phyloP scores from a whole-genome alignment of 108 stramenopile species.

The Pseudonitzschia multiseries region DNA sequence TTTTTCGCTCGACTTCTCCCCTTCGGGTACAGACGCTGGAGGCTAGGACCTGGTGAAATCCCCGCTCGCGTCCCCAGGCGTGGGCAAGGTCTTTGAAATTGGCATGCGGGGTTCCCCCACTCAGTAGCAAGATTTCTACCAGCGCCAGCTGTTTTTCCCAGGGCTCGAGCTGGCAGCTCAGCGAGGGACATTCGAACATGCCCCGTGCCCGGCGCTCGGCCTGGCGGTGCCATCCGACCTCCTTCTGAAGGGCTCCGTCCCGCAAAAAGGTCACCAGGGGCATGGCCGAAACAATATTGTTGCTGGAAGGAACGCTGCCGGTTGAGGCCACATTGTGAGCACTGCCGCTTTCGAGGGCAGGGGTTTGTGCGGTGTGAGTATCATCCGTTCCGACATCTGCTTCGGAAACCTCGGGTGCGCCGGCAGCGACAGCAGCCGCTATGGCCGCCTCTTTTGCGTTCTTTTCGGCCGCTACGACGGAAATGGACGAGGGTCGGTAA shows the following conservation, averaged over 20 bases:
- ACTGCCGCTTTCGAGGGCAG: not conserved
- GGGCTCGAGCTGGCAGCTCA: slow-evolving; percentile 54
- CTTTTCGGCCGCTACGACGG: not conserved
- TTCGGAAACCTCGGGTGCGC: not conserved
- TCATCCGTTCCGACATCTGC: not conserved
- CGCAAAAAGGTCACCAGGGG: slow-evolving; percentile 44
- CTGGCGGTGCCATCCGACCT: slow-evolving; percentile 73
- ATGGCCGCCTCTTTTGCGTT: not conserved
- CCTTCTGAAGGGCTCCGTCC: slow-evolving; percentile 26
- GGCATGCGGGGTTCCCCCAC: slow-evolving; percentile 52
- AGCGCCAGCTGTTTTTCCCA: slow-evolving; percentile 74
- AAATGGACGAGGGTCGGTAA: slow-evolving; percentile 28
- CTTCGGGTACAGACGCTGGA: slow-evolving; percentile 56
- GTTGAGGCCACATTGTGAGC: not conserved
- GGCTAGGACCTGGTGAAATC: slow-evolving; percentile 50
- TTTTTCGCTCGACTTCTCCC: slow-evolving; percentile 70
- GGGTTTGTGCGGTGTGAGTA: not conserved
- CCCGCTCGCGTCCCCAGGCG: slow-evolving; percentile 73
- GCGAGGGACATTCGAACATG: slow-evolving; percentile 38
- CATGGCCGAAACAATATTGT: slow-evolving; percentile 22
- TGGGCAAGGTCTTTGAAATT: slow-evolving; percentile 57
- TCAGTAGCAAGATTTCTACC: slow-evolving; percentile 49
- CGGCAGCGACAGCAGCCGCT: not conserved
- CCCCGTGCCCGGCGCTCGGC: slow-evolving; percentile 73
- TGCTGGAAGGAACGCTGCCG: not conserved